Base-by-base conservation (phyloP, 2,329 filamentous ascomycete genomes). In the Diaporthe ampelina region DNA sequence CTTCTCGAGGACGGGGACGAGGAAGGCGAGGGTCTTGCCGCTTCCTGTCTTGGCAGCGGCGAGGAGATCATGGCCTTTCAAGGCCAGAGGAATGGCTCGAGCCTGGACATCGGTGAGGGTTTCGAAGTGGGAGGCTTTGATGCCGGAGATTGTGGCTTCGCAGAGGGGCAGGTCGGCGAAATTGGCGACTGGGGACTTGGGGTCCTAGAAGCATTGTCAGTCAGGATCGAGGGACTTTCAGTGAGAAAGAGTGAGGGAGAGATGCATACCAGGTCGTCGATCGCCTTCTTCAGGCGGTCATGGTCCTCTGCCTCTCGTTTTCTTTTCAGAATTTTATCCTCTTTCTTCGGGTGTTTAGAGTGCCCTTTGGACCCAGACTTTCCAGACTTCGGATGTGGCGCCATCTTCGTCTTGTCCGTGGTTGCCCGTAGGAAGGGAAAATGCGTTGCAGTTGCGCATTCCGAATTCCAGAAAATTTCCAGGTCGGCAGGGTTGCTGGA, bases 1-100 rank as follows among this genome's bases (percentile, higher is more conserved):
- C 79, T 96, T 97, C 84, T 99, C 97, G 67, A 99, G 89, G 0
- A 98, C 93, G 1, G 97, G 97, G 3, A 98, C 87, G 10, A 99
- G 85, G 82, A 99, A 99, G 0, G 97, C 94, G 32, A 99, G 88
- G 0, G 96, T 98, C 87, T 98, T 98, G 80, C 96, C 96, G 81
- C 94, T 97, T 69, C 96, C 96, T 0, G 96, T 98, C 85, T 97
- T 98, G 54, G 97, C 97, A 7, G 97, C 97, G 56, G 95, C 97
- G 54, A 99, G 91, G 54, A 99, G 94, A 82, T 99, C 97, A 74
- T 88, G 87, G 73, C 94, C 94, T 83, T 97, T 94, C 76, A 99
- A 89, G 11, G 94, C 95, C 75, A 95, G 88, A 8, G 94, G 95
- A 75, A 99, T 93, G n/a, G 95, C 95, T 80, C 93, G 93, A 65